Evolutionary conservation across 805 yeast species (phyloP), one percentile per base, ranked within the genome.

Genomic region (Brettanomyces bruxellensis): DNA sequence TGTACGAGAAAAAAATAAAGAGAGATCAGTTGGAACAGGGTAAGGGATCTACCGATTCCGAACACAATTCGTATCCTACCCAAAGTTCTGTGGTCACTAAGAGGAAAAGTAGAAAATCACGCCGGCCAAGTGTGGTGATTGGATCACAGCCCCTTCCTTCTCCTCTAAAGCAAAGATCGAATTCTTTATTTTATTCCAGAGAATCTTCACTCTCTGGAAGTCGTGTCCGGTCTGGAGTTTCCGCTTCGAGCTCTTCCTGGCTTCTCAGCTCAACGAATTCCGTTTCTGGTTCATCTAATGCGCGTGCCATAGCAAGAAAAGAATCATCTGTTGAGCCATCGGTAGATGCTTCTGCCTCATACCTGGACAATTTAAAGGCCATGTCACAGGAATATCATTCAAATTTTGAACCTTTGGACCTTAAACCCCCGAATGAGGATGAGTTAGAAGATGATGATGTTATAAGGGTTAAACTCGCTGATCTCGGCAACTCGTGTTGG

Each of bases 111-210:
- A 4, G 54, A 43, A 14, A 49, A 48, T 41, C 58, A 53, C 46
- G 50, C 55, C 35, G 91, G 37, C 82, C 80, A 51, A 81, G 95
- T 0, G 66, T 89, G 24, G 83, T 89, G 43, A 86, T 95, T 0
- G 96, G 95, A 0, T 87, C 96, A 0, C 95, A 89, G 62, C 97
- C 97, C 2, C 68, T 89, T 47, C 96, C 96, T 4, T 84, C 95
- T 0, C 96, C 96, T 1, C 69, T 88, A 43, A 70, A 90, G 45
- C 75, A 91, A 1, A 53, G 62, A 38, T 62, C 65, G 22, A 53
- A 49, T 44, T 56, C 64, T 9, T 56, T 57, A 41, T 59, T 62
- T 28, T 58, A 64, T n/a, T 22, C 18, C 12, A 14, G 28, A 13
- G 28, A 25, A 13, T 24, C 42, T 24, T 28, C 42, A 12, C 11